Evolutionary conservation across 495 filamentous ascomycete species (phyloP).

Genomic region (Aspergillus haitiensis): DNA sequence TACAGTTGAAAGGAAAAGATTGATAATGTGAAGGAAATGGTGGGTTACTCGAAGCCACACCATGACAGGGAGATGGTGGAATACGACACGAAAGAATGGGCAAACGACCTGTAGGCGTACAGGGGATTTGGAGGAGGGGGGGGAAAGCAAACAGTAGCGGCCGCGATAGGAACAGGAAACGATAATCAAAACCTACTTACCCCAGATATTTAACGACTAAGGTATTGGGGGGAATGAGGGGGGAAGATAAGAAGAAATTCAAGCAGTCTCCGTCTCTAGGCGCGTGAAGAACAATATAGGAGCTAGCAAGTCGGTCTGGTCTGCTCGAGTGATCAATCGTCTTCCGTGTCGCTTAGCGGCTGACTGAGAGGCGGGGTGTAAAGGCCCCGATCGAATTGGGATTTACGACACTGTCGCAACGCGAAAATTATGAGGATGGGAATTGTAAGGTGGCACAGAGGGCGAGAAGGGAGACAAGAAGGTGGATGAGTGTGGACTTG

Average conservation of each 20-base stretch:
- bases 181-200: conserved; percentile 24
- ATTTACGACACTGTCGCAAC: conserved; percentile 14
- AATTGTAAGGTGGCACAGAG: neutral
- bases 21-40: conserved; percentile 1
- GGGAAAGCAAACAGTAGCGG: conserved; percentile 19
- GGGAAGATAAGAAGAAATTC: conserved; percentile 15
- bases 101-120: conserved; percentile 3
- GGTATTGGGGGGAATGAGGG: conserved; percentile 15
- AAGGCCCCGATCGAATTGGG: conserved; percentile 23
- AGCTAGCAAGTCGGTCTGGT: conserved; percentile 35
- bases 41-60: conserved; percentile 11
- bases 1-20: neutral
- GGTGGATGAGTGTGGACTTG: neutral
- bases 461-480: conserved; percentile 4
- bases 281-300: conserved; percentile 34
- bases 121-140: conserved; percentile 12
- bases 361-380: conserved; percentile 30
- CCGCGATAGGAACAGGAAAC: conserved; percentile 22
- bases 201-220: conserved; percentile 14
- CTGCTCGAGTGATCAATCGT: conserved; percentile 35
- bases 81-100: conserved; percentile 3
- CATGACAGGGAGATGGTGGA: conserved; percentile 6
- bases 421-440: conserved; percentile 4
- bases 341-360: conserved; percentile 52
- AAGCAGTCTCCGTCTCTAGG: conserved; percentile 21